Conservation (phyloP, 2,329 filamentous ascomycete genomes). For the Cercospora sp. region DNA sequence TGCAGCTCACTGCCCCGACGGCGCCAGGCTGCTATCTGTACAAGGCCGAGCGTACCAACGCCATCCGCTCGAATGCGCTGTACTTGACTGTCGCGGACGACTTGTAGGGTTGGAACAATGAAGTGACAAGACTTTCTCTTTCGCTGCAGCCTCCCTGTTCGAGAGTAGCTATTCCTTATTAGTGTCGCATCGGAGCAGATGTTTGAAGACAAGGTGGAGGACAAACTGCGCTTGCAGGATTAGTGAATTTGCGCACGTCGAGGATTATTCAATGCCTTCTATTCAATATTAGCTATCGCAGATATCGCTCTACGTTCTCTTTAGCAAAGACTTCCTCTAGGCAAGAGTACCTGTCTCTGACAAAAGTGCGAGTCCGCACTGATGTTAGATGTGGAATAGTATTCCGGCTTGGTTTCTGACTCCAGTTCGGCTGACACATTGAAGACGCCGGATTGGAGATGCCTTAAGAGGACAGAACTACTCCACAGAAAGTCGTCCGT, state of each 20-base stretch:
- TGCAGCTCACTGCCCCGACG: constrained; percentile 20
- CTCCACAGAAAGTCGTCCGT: too few relatives aligned
- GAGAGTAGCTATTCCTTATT: not conserved
- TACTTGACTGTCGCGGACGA: constrained; percentile 16
- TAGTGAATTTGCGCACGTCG: not conserved
- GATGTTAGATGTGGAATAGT: not conserved
- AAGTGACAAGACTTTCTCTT: not conserved
- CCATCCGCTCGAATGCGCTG: constrained; percentile 20
- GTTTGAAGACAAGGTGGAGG: not conserved
- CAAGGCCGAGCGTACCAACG: constrained; percentile 19
- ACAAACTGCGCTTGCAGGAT: not conserved
- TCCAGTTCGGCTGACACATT: not conserved
- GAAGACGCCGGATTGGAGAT: too few relatives aligned
- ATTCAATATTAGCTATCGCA: not conserved
- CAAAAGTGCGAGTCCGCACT: not conserved
- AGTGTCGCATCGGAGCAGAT: not conserved
- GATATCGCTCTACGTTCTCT: not conserved
- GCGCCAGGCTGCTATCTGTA: constrained; percentile 24
- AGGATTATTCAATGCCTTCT: not conserved
- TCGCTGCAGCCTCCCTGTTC: not conserved
- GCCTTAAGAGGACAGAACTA: too few relatives aligned
- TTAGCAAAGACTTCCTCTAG: not conserved
- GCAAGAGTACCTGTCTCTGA: not conserved
- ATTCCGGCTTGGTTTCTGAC: not conserved
- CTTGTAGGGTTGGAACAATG: not conserved